Conservation (phyloP, 805 yeast species). For the Yamadazyma scolyti region DNA sequence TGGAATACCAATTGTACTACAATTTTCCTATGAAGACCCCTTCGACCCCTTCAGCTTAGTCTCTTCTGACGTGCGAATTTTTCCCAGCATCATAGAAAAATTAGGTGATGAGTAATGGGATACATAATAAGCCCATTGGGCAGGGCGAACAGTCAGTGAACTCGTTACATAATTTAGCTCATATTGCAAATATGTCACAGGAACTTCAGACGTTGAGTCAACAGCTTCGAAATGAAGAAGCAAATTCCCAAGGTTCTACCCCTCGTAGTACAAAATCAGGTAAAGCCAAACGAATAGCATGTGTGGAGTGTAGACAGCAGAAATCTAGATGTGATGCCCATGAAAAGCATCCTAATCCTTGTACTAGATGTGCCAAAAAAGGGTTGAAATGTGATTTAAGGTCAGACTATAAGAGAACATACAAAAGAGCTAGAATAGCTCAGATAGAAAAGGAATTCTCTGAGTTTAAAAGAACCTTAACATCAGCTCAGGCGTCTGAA, state of each 20-base stretch:
- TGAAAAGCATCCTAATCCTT: slow-evolving; percentile 70
- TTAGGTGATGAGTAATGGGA: slow-evolving; percentile 15
- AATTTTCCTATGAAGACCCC: no score
- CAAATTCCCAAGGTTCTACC: neutral
- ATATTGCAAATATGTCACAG: slow-evolving; percentile 43
- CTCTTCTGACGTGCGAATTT: no score
- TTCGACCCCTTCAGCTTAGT: no score
- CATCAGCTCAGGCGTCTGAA: slow-evolving; percentile 29
- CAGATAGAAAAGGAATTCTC: slow-evolving; percentile 78
- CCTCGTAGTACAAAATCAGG: slow-evolving; percentile 5
- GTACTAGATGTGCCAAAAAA: slow-evolving; percentile 76
- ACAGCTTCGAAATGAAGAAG: slow-evolving; percentile 16
- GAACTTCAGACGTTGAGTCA: slow-evolving; percentile 30
- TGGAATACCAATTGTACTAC: no score
- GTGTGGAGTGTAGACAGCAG: slow-evolving; percentile 95
- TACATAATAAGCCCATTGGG: no score
- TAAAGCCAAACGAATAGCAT: slow-evolving; percentile 65
- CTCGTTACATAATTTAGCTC: slow-evolving; percentile 39
- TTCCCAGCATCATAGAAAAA: no score
- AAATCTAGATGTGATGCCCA: slow-evolving; percentile 88
- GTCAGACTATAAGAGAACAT: slow-evolving; percentile 82
- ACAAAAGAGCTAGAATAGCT: slow-evolving; percentile 81
- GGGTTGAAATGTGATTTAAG: slow-evolving; percentile 68
- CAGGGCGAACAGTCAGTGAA: no score
- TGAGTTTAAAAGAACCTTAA: slow-evolving; percentile 57